Evolutionary conservation across 345 rosid genomes (phyloP), one percentile per base, ranked within the genome.

Genomic region (Eucalyptus marginata): DNA sequence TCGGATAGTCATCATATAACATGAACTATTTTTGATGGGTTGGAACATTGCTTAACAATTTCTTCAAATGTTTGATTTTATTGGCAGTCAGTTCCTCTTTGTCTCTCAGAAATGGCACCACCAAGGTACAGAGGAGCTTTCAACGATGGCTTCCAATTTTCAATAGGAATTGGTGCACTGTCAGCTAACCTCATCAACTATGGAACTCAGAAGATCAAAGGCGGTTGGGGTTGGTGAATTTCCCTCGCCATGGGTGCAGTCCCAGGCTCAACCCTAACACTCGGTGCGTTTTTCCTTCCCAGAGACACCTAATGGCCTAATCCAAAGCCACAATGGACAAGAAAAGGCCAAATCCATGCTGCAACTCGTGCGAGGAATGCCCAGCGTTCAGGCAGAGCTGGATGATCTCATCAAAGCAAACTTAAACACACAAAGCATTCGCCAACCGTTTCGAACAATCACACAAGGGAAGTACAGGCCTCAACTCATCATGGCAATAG

Each of bases 31-130:
- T 58, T 33, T 58, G 88, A 87, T 15, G 9, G 49, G 66, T 56
- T 20, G 18, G 50, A 29, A 43, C 76, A 24, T 46, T 43, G 47
- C 76, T 56, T 59, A 46, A 87, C 49, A 18, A 22, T 49, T 49
- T 43, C 80, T 47, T 7, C 12, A 2, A 25, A 36, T 40, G 58
- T 33, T 54, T 49, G 52, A 79, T 29, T 47, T 18, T 51, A n/a
- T 24, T 7, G 89, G 89, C 91, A 94, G 97, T 88, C 98, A n/a
- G 97, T 96, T n/a, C 98, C 98, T 7, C 62, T 95, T 6, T 95
- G 95, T 49, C 94, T 96, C 64, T 95, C 96, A 1, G 96, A 97
- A 90, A 96, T 97, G 98, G 99, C 98, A 29, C 97, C 96, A 5
- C 93, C 96, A 6, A 93, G 88, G 90, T 89, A 92, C 91, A 93